phyloP scores from a whole-genome alignment of 257 asterid species.

The Verbena officinalis region DNA sequence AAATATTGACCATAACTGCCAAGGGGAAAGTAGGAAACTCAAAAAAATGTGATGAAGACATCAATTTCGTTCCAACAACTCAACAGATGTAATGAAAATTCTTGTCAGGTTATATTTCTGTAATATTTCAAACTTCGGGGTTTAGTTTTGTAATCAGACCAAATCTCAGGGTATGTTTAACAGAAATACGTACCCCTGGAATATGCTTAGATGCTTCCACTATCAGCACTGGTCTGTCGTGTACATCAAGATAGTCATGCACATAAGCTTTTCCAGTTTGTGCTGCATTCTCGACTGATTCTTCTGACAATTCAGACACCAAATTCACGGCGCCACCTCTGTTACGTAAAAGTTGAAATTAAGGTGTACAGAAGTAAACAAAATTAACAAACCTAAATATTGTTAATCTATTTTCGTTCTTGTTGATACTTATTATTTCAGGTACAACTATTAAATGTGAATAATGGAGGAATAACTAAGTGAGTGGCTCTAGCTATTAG shows the following conservation, averaged over 20 bases:
- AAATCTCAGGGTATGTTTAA: conserved; percentile 2
- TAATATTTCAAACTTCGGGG: too few species aligned
- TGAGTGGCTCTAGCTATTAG: conserved; percentile 13
- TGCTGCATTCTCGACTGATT: conserved; percentile 53
- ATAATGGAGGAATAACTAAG: conserved; percentile 22
- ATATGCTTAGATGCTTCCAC: conserved; percentile 83
- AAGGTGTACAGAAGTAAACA: conserved; percentile 9
- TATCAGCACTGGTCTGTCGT: conserved; percentile 66
- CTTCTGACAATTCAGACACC: conserved; percentile 75
- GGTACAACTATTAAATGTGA: background rate
- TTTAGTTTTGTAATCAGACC: background rate
- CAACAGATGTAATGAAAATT: too few species aligned
- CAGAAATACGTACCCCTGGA: conserved; percentile 61
- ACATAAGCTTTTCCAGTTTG: conserved; percentile 78
- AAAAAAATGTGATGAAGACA: too few species aligned
- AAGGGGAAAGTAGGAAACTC: too few species aligned
- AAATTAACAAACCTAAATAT: background rate
- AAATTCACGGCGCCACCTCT: conserved; percentile 81
- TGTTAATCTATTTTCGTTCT: too few species aligned
- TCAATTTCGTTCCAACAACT: too few species aligned
- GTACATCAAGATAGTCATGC: conserved; percentile 60
- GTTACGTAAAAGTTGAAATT: conserved; percentile 29
- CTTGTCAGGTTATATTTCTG: too few species aligned
- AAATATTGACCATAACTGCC: too few species aligned
- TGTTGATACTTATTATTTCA: too few species aligned